phyloP scores from a whole-genome alignment of 352 stramenopile species.

The Globisporangium ultimum region DNA sequence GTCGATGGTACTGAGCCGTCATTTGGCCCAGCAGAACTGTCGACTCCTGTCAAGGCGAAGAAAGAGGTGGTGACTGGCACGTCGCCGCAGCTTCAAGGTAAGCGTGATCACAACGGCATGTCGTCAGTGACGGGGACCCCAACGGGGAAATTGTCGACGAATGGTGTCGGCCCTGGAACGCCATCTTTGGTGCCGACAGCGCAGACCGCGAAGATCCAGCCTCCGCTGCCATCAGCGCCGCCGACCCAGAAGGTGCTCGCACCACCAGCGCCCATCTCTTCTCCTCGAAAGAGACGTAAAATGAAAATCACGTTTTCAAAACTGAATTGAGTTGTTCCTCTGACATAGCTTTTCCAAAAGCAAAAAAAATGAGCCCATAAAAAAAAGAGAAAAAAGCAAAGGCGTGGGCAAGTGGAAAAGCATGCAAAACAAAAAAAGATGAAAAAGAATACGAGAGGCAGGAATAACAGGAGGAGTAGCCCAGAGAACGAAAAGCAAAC shows the following conservation, averaged over 20 bases:
- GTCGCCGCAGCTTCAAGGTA: constrained; percentile 27
- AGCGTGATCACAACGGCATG: constrained; percentile 36
- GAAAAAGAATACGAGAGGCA: not conserved
- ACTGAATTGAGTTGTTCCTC: constrained; percentile 63
- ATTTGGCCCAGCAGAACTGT: constrained; percentile 3
- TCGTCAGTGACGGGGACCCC: constrained; percentile 15
- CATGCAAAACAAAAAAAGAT: constrained; percentile 9
- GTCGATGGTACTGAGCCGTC: constrained; percentile 21
- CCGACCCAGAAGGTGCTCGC: constrained; percentile 17
- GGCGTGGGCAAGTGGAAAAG: not conserved
- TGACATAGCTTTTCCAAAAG: constrained; percentile 13
- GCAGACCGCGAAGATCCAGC: constrained; percentile 6
- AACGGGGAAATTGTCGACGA: constrained; percentile 20
- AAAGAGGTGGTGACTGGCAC: constrained; percentile 3
- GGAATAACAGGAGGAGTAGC: not conserved
- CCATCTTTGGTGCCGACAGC: constrained; percentile 25
- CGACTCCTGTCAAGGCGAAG: constrained; percentile 31
- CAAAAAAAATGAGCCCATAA: constrained; percentile 10
- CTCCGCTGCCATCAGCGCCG: constrained; percentile 4
- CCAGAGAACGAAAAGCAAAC: not conserved
- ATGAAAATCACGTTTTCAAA: constrained; percentile 92
- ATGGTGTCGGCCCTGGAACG: constrained; percentile 15
- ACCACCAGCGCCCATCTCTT: constrained; percentile 42
- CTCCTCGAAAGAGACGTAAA: constrained; percentile 87
- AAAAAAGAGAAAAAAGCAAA: constrained; percentile 6